Evolutionary conservation across 805 yeast genomes (phyloP), one percentile per base, ranked within the genome.

Genomic region (Suhomyces xylopsoci): DNA sequence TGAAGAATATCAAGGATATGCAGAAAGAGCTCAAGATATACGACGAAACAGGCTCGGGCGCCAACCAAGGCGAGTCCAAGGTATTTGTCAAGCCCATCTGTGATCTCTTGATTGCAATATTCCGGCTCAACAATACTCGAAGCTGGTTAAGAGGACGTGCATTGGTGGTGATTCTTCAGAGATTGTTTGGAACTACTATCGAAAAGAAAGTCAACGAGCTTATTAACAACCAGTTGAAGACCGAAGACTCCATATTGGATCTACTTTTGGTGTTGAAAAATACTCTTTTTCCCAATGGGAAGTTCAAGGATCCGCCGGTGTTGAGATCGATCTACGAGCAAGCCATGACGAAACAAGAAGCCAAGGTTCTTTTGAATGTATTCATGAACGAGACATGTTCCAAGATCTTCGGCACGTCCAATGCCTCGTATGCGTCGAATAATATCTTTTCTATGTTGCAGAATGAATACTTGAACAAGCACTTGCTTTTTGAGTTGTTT

Each of bases 61-160:
- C 36, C 36, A 32, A 5, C 17, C 14, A 40, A 5, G 15, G 17
- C 19, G 56, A 52, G n/a, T 28, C 22, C 26, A 70, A 64, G 25
- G 76, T 87, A 0, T 89, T 89, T 67, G 86, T 90, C 12, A 87
- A 84, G 61, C 96, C 97, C 0, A 84, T 92, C 2, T 85, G 93
- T 57, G 96, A 90, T 56, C 64, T 90, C 9, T 78, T 91, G 49
- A 79, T 89, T 17, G 74, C 86, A 0, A 62, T 90, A 1, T 92
- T 92, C 67, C 83, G 88, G 28, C 67, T 89, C 20, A 81, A 82
- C 50, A 76, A 73, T 15, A 77, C 88, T 1, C 83, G 82, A 46
- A 82, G 83, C 46, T 90, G 97, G 96, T 68, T 92, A 1, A 73
- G 96, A 50, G 97, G 97, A 0, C 75, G 91, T 44, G 97, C 97